phyloP scores from a whole-genome alignment of 345 rosid genomes.

The Psidium friedrichsthalianum region DNA sequence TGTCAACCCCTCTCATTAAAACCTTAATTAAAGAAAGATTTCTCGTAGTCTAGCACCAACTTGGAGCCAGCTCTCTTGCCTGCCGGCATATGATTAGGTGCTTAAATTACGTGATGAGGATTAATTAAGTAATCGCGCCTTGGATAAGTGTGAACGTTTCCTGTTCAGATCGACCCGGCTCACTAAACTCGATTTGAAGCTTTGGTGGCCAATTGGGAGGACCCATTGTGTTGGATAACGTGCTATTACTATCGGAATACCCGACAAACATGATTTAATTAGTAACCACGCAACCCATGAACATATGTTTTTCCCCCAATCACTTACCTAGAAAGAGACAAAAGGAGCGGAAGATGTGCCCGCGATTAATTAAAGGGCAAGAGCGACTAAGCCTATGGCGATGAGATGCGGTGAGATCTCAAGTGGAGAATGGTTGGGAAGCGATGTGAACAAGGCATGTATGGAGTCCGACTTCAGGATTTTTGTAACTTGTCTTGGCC shows the following conservation, averaged over 20 bases:
- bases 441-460: not conserved
- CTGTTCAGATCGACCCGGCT: not conserved
- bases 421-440: not conserved
- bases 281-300: slow-evolving; percentile 7
- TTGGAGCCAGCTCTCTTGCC: not conserved
- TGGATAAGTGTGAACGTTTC: not conserved
- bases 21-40: not conserved
- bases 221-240: not conserved
- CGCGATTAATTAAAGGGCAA: not conserved
- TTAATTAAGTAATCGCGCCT: not conserved
- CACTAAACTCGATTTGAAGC: not conserved
- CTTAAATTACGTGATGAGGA: not conserved
- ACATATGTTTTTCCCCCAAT: not conserved
- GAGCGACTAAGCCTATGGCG: not conserved
- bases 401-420: not conserved
- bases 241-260: not conserved
- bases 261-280: slow-evolving; percentile 15
- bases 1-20: not conserved
- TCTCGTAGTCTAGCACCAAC: not conserved
- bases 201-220: not conserved
- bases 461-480: not conserved
- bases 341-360: not conserved
- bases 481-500: not conserved
- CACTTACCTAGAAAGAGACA: not conserved
- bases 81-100: not conserved